phyloP scores from a whole-genome alignment of 2,329 filamentous ascomycete species.

The Dactylonectria estremocensis region DNA sequence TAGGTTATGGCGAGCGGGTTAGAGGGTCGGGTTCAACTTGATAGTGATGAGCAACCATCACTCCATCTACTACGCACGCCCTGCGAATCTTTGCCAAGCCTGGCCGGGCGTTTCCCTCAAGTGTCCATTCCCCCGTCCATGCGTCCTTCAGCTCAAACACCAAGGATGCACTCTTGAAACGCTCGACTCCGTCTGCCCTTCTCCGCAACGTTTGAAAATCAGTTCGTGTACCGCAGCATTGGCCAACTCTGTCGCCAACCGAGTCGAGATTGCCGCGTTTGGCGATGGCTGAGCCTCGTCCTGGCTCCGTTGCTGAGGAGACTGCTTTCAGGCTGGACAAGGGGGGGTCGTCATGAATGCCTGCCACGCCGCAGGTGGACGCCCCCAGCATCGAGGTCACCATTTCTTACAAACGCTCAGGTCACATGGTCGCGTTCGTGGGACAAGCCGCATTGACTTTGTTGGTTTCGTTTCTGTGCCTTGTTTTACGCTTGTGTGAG shows the following conservation, averaged over 20 bases:
- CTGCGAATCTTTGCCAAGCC: no score
- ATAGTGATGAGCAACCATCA: background rate
- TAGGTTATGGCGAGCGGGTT: background rate
- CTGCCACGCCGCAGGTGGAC: constrained; percentile 10
- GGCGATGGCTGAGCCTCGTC: background rate
- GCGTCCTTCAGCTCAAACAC: constrained; percentile 34
- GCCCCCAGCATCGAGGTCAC: constrained; percentile 1
- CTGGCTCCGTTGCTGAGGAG: constrained; percentile 4
- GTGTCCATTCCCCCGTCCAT: constrained; percentile 40
- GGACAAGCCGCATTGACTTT: constrained; percentile 6
- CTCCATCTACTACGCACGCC: no score
- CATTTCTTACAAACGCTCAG: constrained; percentile 8
- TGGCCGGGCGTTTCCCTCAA: constrained; percentile 23
- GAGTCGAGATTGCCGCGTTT: background rate
- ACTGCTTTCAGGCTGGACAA: background rate
- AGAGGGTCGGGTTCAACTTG: background rate
- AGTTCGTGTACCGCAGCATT: constrained; percentile 14
- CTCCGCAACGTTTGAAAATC: constrained; percentile 39
- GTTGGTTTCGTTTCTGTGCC: constrained; percentile 12
- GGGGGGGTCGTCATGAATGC: background rate
- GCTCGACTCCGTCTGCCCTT: constrained; percentile 35
- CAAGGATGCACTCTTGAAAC: constrained; percentile 43
- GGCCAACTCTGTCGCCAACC: constrained; percentile 26
- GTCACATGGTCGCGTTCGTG: constrained; percentile 5
- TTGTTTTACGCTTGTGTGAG: constrained; percentile 12